Conservation (phyloP, 2,329 filamentous ascomycete genomes). For the Westerdykella ornata region DNA sequence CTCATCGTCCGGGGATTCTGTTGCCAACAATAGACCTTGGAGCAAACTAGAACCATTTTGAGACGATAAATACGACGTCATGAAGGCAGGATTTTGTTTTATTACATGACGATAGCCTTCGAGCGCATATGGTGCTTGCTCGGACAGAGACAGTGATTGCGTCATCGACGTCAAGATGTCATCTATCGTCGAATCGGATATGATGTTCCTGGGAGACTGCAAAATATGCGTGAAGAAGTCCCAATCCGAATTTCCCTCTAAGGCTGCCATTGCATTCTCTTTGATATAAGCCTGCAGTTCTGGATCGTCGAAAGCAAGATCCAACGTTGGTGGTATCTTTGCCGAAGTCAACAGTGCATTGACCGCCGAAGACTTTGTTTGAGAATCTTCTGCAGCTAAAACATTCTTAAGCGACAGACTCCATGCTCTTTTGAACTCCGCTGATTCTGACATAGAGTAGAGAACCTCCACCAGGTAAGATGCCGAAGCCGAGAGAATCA, state of each 20-base stretch:
- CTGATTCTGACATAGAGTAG: slow-evolving; percentile 40
- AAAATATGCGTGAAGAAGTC: slow-evolving; percentile 33
- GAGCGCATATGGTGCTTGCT: slow-evolving; percentile 33
- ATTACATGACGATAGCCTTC: slow-evolving; percentile 43
- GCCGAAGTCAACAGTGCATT: slow-evolving; percentile 32
- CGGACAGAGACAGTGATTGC: slow-evolving; percentile 33
- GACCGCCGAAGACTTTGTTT: slow-evolving; percentile 23
- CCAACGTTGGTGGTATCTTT: slow-evolving; percentile 30
- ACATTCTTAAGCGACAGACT: slow-evolving; percentile 23
- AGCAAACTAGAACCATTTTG: slow-evolving; percentile 46
- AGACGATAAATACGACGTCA: slow-evolving; percentile 42
- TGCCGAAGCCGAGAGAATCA: slow-evolving; percentile 64
- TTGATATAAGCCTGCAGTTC: slow-evolving; percentile 35
- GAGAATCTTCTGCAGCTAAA: slow-evolving; percentile 23
- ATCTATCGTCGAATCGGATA: slow-evolving; percentile 35
- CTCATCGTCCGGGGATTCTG: slow-evolving; percentile 49
- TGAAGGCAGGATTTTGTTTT: slow-evolving; percentile 35
- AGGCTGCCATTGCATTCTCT: slow-evolving; percentile 22
- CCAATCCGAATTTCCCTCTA: slow-evolving; percentile 32
- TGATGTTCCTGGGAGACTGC: slow-evolving; percentile 26
- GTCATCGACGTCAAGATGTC: slow-evolving; percentile 36
- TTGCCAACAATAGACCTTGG: slow-evolving; percentile 47
- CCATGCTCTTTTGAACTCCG: slow-evolving; percentile 28
- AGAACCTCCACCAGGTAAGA: slow-evolving; percentile 60
- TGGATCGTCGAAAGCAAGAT: slow-evolving; percentile 29